Base-by-base conservation (phyloP, 306 rosid species). In the Senna siamea region DNA sequence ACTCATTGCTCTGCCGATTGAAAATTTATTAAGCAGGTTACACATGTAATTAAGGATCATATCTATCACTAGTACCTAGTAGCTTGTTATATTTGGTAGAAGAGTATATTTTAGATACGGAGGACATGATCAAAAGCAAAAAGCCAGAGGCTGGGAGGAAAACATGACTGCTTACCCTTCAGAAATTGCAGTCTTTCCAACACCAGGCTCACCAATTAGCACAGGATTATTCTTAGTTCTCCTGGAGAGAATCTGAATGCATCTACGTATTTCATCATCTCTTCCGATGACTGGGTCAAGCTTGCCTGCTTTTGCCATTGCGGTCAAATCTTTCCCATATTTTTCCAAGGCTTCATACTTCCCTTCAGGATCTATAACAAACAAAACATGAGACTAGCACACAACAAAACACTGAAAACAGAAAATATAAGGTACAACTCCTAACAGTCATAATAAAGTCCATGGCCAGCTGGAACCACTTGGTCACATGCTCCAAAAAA, bases 221-320 rank as follows among this genome's bases (percentile, higher is more conserved):
- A 94, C 99, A 55, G 99, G 99, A 68, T 94, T 94, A 78, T 94
- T 94, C 89, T 94, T 94, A 55, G 97, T 94, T 89, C 99, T 92
- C 86, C 99, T 84, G 52, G 99, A 94, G 50, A 94, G 96, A 82
- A 94, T 94, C 86, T 94, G 97, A 81, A 94, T 94, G 88, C 99
- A 94, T 81, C 99, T 90, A 44, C 99, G 96, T 78, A 92, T 94
- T 79, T 94, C 99, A 86, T 92, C 99, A 69, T 94, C 99, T 82
- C 99, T 94, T 77, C 99, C 99, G 74, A 94, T 94, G 50, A 94
- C 99, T 23, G 99, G 99, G 74, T 94, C 99, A 78, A 94, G 97
- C 80, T 94, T 94, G 69, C 99, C 99, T 40, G 84, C 86, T 80
- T 67, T 92, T 41, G 99, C 99, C 96, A 94, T 88, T 57, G 96